These are phyloP conservation scores for Ceratocystis papillata DNA, from an alignment of 2,329 filamentous ascomycete genomes.

Conservation along the genomic window DNA sequence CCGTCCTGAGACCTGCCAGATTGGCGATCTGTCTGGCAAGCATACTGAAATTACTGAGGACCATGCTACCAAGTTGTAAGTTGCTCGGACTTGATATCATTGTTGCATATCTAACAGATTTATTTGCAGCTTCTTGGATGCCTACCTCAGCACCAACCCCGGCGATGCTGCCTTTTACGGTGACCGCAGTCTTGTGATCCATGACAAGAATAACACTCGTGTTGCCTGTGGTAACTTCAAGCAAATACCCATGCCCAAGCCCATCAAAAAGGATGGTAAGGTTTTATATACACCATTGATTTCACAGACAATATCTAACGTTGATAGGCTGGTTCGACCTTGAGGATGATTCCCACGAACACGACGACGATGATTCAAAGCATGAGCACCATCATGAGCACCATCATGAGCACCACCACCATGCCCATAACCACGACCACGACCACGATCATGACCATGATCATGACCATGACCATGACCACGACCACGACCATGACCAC, in stretches of 20 bases:
- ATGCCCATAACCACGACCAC: neutral
- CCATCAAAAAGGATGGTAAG: conserved; percentile 4
- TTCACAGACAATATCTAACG: neutral
- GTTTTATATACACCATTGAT: neutral
- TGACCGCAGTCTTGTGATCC: conserved; percentile 37
- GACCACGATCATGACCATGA: neutral
- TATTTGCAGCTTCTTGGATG: conserved; percentile 33
- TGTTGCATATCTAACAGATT: neutral
- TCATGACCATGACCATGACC: neutral
- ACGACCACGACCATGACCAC: neutral
- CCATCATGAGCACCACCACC: neutral
- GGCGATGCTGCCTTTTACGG: conserved; percentile 38
- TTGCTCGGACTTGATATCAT: neutral
- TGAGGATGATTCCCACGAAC: neutral
- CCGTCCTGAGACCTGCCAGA: conserved; percentile 44
- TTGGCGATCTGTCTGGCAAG: conserved; percentile 51
- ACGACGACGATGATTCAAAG: neutral
- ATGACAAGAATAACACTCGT: conserved; percentile 34
- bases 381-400: neutral
- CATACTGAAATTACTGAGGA: conserved; percentile 37
- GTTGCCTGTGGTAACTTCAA: conserved; percentile 37
- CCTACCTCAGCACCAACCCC: conserved; percentile 34
- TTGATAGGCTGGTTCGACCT: neutral
- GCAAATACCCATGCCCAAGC: conserved; percentile 20
- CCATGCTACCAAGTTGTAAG: conserved; percentile 28